These are phyloP conservation scores for Colletotrichum chlorophyti DNA, from an alignment of 2,329 filamentous ascomycete species.

Conservation along the genomic window DNA sequence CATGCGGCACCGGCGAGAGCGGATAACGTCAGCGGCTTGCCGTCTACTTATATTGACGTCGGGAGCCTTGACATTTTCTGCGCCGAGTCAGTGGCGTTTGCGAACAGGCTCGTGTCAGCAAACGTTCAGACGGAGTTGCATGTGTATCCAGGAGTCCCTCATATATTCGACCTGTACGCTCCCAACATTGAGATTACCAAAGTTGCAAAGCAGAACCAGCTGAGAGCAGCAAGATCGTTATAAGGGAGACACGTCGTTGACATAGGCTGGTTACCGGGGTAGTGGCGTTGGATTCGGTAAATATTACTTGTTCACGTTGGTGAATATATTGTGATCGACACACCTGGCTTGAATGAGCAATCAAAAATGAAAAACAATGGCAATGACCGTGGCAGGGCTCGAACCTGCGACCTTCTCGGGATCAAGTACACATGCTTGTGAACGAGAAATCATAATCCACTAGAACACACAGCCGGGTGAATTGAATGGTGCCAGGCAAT, in stretches of 20 bases:
- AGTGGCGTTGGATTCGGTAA: no score
- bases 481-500: no score
- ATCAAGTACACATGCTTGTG: neutral
- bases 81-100: conserved; percentile 42
- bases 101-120: conserved; percentile 37
- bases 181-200: neutral
- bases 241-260: neutral
- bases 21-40: conserved; percentile 35
- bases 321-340: no score
- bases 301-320: neutral
- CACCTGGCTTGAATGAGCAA: no score
- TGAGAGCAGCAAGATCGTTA: neutral
- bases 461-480: no score
- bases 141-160: conserved; percentile 47
- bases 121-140: conserved; percentile 46
- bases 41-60: conserved; percentile 46
- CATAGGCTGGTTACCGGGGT: neutral
- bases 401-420: neutral
- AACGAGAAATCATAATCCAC: neutral
- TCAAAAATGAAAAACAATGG: neutral
- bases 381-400: neutral
- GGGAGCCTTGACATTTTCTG: conserved; percentile 47
- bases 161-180: conserved; percentile 41
- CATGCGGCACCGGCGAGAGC: conserved; percentile 35
- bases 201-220: conserved; percentile 1